Evolutionary conservation across 805 yeast species (phyloP), one percentile per base, ranked within the genome.

Genomic region (Saturnispora besseyi): DNA sequence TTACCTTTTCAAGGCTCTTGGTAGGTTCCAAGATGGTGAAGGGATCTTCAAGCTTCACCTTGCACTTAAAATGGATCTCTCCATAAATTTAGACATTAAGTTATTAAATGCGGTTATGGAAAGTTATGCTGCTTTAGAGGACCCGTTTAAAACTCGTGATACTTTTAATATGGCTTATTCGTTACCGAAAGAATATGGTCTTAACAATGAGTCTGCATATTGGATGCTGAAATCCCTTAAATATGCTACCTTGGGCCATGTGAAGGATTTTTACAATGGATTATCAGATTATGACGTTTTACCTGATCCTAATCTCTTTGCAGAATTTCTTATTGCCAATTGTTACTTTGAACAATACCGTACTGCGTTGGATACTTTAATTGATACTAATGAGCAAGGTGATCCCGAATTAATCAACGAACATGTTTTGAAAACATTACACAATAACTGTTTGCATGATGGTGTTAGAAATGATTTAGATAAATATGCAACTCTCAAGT

Each of bases 141-240:
- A 81, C 53, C 70, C 77, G 15, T 69, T 75, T 29, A 74, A 75
- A 54, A 79, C 82, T 2, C 63, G 79, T 24, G 83, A 81, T 56
- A 66, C 77, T 21, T 86, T 86, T 70, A 69, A 81, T 21, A 66
- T 81, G 42, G 77, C 85, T 45, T 64, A 75, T 40, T 67, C 82
- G 3, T 69, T 77, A 48, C 79, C 85, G 1, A 68, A 70, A 40
- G 57, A 62, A 13, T 69, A 71, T 11, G 83, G 83, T 3, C 65
- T 82, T 28, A 79, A 83, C 58, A 76, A 79, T 47, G 83, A 82
- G 41, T 78, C 88, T 0, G 73, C 79, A 21, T 75, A 79, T 42
- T 78, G 82, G 58, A 81, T 85, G 84, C 62, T 86, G 55, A 80
- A 79, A 59, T 74, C 82, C 1, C 72, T 77, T 51, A 79, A 86